phyloP scores from a whole-genome alignment of 2,329 filamentous ascomycete species.

The Huntiella omanensis region DNA sequence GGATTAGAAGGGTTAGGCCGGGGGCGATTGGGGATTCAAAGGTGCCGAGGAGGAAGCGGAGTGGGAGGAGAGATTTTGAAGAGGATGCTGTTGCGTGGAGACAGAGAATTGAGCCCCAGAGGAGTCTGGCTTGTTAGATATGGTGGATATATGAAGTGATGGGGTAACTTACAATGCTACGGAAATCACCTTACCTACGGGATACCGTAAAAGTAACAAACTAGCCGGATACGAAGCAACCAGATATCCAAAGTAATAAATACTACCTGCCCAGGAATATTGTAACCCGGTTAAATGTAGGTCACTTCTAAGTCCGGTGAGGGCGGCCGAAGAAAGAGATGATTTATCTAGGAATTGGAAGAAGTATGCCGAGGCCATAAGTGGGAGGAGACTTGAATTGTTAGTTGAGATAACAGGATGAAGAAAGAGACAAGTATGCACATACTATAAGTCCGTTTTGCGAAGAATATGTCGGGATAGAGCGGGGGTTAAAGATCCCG shows the following conservation, averaged over 20 bases:
- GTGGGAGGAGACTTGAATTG: slow-evolving; percentile 26
- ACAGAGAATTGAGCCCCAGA: slow-evolving; percentile 13
- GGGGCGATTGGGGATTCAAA: slow-evolving; percentile 13
- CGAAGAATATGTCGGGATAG: too few relatives aligned
- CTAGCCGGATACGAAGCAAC: slow-evolving; percentile 16
- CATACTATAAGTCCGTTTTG: too few relatives aligned
- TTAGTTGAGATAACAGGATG: too few relatives aligned
- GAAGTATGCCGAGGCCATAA: slow-evolving; percentile 34
- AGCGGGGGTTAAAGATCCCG: too few relatives aligned
- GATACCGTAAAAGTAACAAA: slow-evolving; percentile 15
- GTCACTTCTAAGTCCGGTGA: slow-evolving; percentile 29
- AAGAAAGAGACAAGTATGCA: too few relatives aligned
- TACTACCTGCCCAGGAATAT: slow-evolving; percentile 30
- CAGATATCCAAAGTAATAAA: slow-evolving; percentile 35
- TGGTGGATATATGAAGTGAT: not conserved
- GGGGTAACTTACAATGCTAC: slow-evolving; percentile 1
- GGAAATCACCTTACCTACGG: slow-evolving; percentile 16
- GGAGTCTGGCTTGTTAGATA: not conserved
- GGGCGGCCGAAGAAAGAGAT: slow-evolving; percentile 30
- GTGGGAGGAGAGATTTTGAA: slow-evolving; percentile 12
- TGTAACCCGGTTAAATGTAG: slow-evolving; percentile 27
- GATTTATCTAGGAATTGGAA: slow-evolving; percentile 44
- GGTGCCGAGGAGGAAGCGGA: slow-evolving; percentile 14
- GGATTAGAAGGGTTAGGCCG: slow-evolving; percentile 10
- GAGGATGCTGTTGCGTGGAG: slow-evolving; percentile 13